These are phyloP conservation scores for Caloboletus inedulis DNA, from an alignment of 1,284 basidiomycete species.

Conservation along the genomic window DNA sequence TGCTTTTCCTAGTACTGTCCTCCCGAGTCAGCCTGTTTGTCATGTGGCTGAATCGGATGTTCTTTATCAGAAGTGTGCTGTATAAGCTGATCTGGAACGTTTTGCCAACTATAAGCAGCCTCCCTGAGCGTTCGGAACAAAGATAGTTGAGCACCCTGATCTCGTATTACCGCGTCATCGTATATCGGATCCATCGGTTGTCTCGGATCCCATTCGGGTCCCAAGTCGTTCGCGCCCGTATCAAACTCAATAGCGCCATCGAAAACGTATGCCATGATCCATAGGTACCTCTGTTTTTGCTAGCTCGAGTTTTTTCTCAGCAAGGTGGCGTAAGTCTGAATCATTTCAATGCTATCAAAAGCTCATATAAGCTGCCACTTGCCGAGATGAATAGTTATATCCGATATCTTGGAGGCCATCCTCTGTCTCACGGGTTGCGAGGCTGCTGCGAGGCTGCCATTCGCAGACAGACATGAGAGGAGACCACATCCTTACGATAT, in stretches of 20 bases:
- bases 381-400: slow-evolving; percentile 15
- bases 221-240: slow-evolving; percentile 10
- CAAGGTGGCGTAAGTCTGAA: slow-evolving; percentile 6
- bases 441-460: slow-evolving; percentile 3
- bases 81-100: slow-evolving; percentile 20
- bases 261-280: slow-evolving; percentile 10
- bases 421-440: slow-evolving; percentile 14
- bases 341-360: slow-evolving; percentile 2
- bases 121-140: slow-evolving; percentile 28
- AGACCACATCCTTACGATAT: slow-evolving; percentile 10
- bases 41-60: slow-evolving; percentile 30
- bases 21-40: slow-evolving; percentile 25
- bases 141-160: slow-evolving; percentile 26
- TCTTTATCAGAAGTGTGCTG: slow-evolving; percentile 30
- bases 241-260: background rate
- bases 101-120: slow-evolving; percentile 24
- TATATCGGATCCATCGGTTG: slow-evolving; percentile 25
- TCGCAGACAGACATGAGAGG: slow-evolving; percentile 2
- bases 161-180: slow-evolving; percentile 17
- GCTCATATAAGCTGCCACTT: background rate
- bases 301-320: slow-evolving; percentile 1
- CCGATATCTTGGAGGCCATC: slow-evolving; percentile 4
- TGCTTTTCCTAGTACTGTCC: slow-evolving; percentile 9
- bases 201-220: slow-evolving; percentile 8
- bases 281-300: background rate